Conservation (phyloP, 495 filamentous ascomycete species). For the Niebla homalea region DNA sequence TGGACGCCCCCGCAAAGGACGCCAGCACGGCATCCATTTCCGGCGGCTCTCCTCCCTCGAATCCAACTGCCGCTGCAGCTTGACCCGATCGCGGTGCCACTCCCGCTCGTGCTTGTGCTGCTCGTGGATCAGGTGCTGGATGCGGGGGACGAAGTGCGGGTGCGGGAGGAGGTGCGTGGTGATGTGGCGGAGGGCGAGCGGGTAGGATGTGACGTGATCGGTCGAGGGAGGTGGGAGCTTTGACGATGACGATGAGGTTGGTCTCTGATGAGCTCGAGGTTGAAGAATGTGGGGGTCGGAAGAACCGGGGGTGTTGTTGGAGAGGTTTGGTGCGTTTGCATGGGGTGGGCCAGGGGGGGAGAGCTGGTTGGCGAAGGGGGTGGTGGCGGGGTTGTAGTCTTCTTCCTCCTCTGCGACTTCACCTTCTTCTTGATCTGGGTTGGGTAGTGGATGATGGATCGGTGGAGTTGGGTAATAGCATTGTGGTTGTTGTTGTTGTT, state of each 20-base stretch:
- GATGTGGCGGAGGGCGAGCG: conserved; percentile 45
- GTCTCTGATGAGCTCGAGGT: conserved; percentile 2
- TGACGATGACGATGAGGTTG: neutral
- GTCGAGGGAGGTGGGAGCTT: conserved; percentile 26
- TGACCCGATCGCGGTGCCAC: conserved; percentile 46
- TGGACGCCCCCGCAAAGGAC: neutral
- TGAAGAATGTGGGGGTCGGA: neutral
- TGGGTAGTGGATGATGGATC: neutral
- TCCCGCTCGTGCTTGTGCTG: conserved; percentile 52
- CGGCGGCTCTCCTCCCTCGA: conserved; percentile 35
- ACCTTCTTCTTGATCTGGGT: conserved; percentile 5
- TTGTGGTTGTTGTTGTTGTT: conserved; percentile 7
- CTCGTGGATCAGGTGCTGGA: conserved; percentile 43
- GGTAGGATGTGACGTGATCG: conserved; percentile 53
- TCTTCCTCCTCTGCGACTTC: neutral
- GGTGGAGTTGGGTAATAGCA: neutral
- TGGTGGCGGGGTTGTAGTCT: conserved; percentile 12
- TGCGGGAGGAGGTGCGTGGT: conserved; percentile 43
- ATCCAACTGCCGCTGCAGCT: conserved; percentile 36
- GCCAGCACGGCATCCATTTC: conserved; percentile 35
- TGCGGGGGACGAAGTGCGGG: conserved; percentile 27
- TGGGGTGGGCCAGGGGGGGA: conserved; percentile 27
- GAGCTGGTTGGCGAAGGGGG: conserved; percentile 32
- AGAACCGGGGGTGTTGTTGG: neutral
- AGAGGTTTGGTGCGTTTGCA: neutral